phyloP scores from a whole-genome alignment of 139 green algal genomes.

The Tetradesmus obliquus region DNA sequence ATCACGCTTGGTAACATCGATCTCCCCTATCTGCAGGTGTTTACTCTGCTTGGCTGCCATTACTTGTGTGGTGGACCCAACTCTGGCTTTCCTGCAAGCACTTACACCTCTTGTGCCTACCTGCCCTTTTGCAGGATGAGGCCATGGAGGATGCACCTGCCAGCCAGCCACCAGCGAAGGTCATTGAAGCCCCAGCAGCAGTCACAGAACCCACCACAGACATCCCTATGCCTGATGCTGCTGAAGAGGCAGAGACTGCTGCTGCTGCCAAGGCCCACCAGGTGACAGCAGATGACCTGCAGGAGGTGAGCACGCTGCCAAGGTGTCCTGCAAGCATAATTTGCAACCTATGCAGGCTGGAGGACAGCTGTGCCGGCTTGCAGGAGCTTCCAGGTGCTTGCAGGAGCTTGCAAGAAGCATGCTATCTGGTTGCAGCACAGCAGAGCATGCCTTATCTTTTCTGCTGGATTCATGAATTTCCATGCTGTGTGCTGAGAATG shows the following conservation, averaged over 20 bases:
- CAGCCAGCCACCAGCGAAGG: background rate
- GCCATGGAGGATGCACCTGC: background rate
- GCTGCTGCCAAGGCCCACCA: background rate
- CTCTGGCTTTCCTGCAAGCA: background rate
- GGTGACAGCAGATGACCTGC: constrained; percentile 10
- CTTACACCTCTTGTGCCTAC: background rate
- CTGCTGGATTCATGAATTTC: no score
- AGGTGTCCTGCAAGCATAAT: background rate
- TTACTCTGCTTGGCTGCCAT: background rate
- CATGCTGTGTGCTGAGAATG: no score
- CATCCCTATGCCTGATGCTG: background rate
- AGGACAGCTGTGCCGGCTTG: background rate
- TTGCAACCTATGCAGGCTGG: background rate
- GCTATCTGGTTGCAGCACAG: no score
- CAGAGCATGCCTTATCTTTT: no score
- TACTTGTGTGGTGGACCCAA: background rate
- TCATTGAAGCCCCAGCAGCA: background rate
- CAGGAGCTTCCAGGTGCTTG: background rate
- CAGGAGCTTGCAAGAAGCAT: no score
- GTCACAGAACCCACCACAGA: background rate
- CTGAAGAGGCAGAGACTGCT: background rate
- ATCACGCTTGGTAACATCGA: no score
- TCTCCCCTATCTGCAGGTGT: background rate
- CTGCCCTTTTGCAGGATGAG: constrained; percentile 8
- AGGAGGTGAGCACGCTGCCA: background rate